phyloP scores from a whole-genome alignment of 2,329 filamentous ascomycete genomes.

The Trichocomaceae sp. region DNA sequence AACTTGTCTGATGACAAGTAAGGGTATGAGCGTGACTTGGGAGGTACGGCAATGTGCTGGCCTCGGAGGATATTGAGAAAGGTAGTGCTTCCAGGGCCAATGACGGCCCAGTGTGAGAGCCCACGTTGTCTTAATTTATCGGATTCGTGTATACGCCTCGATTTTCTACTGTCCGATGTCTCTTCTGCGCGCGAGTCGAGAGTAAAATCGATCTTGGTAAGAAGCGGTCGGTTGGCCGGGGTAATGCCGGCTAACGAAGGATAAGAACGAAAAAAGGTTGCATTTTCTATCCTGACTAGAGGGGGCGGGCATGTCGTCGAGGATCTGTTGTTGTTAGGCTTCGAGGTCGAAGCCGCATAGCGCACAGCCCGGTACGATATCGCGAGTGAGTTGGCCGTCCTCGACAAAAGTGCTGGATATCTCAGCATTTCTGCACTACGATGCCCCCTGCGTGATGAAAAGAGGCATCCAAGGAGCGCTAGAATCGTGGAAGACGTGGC shows the following conservation, averaged over 20 bases:
- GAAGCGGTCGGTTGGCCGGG: constrained; percentile 63
- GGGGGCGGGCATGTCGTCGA: constrained; percentile 34
- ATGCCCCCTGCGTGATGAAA: neutral
- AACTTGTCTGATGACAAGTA: constrained; percentile 62
- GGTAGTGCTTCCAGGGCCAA: constrained; percentile 77
- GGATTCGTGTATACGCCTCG: neutral
- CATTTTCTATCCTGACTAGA: constrained; percentile 67
- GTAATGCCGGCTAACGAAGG: constrained; percentile 47
- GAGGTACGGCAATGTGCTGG: constrained; percentile 67
- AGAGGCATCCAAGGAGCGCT: neutral
- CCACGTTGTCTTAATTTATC: constrained; percentile 28
- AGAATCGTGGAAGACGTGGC: neutral
- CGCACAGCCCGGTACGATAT: constrained; percentile 13
- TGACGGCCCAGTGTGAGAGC: constrained; percentile 60
- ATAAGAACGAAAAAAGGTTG: constrained; percentile 75
- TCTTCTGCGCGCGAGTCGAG: constrained; percentile 34
- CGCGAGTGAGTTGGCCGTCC: constrained; percentile 11
- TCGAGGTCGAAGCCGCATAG: neutral
- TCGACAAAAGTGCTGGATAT: constrained; percentile 21
- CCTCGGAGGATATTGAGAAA: constrained; percentile 75
- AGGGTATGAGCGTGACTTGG: constrained; percentile 69
- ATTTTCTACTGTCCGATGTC: neutral
- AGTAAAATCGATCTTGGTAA: constrained; percentile 62
- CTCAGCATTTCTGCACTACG: constrained; percentile 22
- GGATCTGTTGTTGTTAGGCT: neutral